Evolutionary conservation across 768 basidiomycete genomes (phyloP), one percentile per base, ranked within the genome.

Genomic region (Termitomyces heimii): DNA sequence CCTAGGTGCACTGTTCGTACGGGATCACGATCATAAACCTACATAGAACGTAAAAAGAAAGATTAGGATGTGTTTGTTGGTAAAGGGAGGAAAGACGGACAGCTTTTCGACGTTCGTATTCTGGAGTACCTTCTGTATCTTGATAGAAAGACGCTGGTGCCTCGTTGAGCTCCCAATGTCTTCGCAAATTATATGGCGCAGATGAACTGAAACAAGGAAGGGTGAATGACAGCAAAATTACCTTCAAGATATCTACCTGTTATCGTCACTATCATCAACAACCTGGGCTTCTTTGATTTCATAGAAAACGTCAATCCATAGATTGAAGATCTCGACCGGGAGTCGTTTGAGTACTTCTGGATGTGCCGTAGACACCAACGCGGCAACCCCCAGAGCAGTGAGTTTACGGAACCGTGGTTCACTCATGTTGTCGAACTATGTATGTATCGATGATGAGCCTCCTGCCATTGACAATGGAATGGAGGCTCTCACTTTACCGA

Each of bases 291-390:
- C 94, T 65, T 85, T 88, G 51, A 94, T 77, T 67, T 94, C 92
- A 14, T 86, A 88, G 53, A 95, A 85, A 5, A 94, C 93, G 60
- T 94, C 93, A 39, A 88, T 73, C 93, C 93, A 96, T 29, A 94
- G 71, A 64, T 91, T 89, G 69, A 91, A 89, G 26, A 92, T 82
- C 63, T 94, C 93, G 3, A 77, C 80, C 14, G 83, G 78, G 26
- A 96, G 71, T 20, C 89, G 80, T 31, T 80, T 75, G 10, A 96
- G 80, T 12, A 93, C 84, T 63, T 91, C 86, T 0, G 79, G 78
- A 22, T 83, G 81, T 13, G 83, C 90, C 0, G 91, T 92, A 0
- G 89, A 82, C 35, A 91, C 84, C 3, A 95, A 78, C 44, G 80
- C 75, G 2, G 90, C 89, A 44, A 91, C 82, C 1, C 88, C 92